Conservation (phyloP, 2,329 filamentous ascomycete species). For the Helotiales sp. region DNA sequence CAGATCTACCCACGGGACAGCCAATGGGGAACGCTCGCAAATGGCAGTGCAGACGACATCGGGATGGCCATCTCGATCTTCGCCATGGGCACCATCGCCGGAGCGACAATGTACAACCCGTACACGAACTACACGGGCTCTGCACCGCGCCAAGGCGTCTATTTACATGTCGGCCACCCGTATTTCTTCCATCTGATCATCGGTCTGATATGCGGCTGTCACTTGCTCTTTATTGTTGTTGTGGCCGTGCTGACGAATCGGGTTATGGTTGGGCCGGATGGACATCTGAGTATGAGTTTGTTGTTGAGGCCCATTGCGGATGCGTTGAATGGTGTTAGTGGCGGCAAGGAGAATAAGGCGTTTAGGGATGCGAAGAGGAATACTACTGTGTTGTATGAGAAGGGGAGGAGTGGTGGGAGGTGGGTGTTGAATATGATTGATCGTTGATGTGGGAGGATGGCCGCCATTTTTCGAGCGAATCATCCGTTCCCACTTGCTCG, state of each 20-base stretch:
- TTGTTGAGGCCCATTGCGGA: constrained; percentile 40
- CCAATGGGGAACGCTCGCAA: constrained; percentile 44
- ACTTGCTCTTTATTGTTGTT: constrained; percentile 36
- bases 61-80: constrained; percentile 47
- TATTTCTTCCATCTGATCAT: constrained; percentile 51
- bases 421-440: constrained; percentile 37
- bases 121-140: constrained; percentile 12
- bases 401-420: constrained; percentile 24
- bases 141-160: constrained; percentile 30
- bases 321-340: constrained; percentile 35
- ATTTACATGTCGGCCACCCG: constrained; percentile 48
- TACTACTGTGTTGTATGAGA: constrained; percentile 37
- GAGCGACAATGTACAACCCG: constrained; percentile 34
- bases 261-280: constrained; percentile 37
- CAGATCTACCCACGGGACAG: constrained; percentile 52
- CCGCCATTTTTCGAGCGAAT: no score
- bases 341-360: constrained; percentile 32
- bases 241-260: constrained; percentile 37
- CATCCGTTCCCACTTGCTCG: no score
- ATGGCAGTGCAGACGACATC: constrained; percentile 45
- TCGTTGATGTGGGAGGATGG: background rate
- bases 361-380: constrained; percentile 35
- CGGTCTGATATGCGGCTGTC: constrained; percentile 31
- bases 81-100: constrained; percentile 42
- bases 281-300: constrained; percentile 36